Evolutionary conservation across 768 basidiomycete genomes (phyloP), one percentile per base, ranked within the genome.

Genomic region (Trichaptum fuscoviolaceum): DNA sequence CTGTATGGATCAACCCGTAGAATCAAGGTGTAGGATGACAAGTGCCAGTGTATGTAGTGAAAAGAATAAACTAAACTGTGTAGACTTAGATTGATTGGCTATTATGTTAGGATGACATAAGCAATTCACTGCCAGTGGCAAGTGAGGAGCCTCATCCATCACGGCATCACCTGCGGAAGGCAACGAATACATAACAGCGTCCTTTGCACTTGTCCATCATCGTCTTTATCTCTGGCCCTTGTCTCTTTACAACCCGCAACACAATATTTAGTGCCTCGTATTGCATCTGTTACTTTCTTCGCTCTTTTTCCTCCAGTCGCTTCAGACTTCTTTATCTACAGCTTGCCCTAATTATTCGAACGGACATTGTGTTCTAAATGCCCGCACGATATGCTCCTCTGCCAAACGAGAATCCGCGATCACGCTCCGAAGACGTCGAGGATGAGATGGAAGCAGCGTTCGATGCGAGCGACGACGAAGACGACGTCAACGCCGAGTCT

Each of bases 371-470:
- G 42, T 52, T 52, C 10, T 26, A 27, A 65, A 83, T 82, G 83
- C 76, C 87, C 70, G 82, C 80, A 70, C 84, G 86, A 70, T 92
- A 92, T 82, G 85, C 86, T 1, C 86, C 90, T 67, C 77, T 92
- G 59, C 87, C 88, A 12, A 87, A 84, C 69, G 42, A 52, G 6
- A 61, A 61, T 20, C 81, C 84, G 24, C 79, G 79, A 70, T 77
- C 81, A 20, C 84, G 84, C 73, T 78, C 76, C 60, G 26, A 52
- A 34, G 78, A 82, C 65, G 75, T 80, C 9, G 78, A 81, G 61
- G 74, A 82, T 67, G 89, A 94, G 79, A 87, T 95, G 85, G 90
- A 95, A 73, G 92, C 92, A 25, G 93, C 94, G 1, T 95, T 95
- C 70, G 88, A 89, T 74, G 90, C 91, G 70, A 84, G 86, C 4